Conservation (phyloP, 208 protist genomes). For the Trypanosoma theileri region DNA sequence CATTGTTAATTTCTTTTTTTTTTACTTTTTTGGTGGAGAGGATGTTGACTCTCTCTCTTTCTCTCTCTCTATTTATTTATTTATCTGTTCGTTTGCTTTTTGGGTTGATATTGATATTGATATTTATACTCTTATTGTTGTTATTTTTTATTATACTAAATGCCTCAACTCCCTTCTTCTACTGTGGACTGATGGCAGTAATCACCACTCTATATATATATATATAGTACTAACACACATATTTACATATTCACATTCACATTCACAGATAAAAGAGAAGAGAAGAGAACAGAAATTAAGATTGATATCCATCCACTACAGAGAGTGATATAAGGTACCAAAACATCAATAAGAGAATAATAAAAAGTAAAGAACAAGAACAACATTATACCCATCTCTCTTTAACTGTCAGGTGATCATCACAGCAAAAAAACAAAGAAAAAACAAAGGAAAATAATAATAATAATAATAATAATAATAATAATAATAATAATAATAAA, state of each 20-base stretch:
- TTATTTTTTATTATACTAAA: too few relatives aligned
- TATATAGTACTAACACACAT: background rate
- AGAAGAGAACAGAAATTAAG: constrained; percentile 11
- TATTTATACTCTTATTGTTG: background rate
- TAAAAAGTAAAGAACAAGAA: background rate
- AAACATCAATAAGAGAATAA: background rate
- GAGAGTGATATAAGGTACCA: constrained; percentile 3
- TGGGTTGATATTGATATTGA: background rate
- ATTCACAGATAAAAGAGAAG: constrained; percentile 9
- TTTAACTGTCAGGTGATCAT: background rate
- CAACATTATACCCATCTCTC: background rate
- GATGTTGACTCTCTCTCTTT: background rate
- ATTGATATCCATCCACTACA: constrained; percentile 1
- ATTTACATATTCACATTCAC: constrained; percentile 13
- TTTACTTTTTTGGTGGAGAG: too few relatives aligned
- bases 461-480: constrained; percentile 15
- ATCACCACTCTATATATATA: too few relatives aligned
- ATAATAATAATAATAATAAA: constrained; percentile 4
- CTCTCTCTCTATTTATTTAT: background rate
- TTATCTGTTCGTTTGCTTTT: background rate
- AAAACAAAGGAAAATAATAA: constrained; percentile 6
- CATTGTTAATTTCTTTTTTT: constrained; percentile 10
- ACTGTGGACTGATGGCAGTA: too few relatives aligned
- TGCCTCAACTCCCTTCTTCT: too few relatives aligned
- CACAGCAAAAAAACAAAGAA: background rate